Base-by-base conservation (phyloP, 2,329 filamentous ascomycete species). In the Chrysoporthe cubensis region DNA sequence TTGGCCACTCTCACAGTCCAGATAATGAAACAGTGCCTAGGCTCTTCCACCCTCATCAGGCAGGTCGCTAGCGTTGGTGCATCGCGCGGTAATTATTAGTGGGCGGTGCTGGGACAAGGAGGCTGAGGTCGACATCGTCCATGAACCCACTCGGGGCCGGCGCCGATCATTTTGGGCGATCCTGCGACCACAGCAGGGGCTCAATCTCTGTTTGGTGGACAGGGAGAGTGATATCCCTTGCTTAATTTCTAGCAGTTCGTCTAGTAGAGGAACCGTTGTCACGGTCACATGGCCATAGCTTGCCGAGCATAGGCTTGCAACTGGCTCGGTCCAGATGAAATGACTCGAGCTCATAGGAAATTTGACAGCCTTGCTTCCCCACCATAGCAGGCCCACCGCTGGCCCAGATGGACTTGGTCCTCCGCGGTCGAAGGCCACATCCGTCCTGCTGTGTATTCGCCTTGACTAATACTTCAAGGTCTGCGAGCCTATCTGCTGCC, bases 1-100 rank as follows among this genome's bases (percentile, higher is more conserved):
- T 50, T 48, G 60, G 43, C 26, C 6, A 40, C 60, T 62, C 44
- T 50, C 50, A 34, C 4, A 50, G 6, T 62, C 44, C 60, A 62
- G 43, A 21, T 37, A 37, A 21, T 37, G 44, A n/a, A 21, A 13
- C 14, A 62, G 11, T 9, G 14, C 16, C 60, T 48, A 18, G 44
- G 14, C 32, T 26, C 54, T 26, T 16, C 32, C 32, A 26, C 32
- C 60, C 26, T 4, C n/a, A 48, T 62, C 21, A 37, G 60, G 60
- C 60, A 50, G 46, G 43, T 62, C 42, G 44, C 16, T 37, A 14
- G 44, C 21, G 34, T 40, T 57, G 54, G 7, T 18, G 52, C 5
- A 3, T 40, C 32, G 3, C 14, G 21, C 50, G 21, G 13, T 21
- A 32, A 9, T 26, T 26, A 26, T 26, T 32, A 21, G 37, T 21